phyloP scores from a whole-genome alignment of 805 yeast species.

The Komagataella phaffii region DNA sequence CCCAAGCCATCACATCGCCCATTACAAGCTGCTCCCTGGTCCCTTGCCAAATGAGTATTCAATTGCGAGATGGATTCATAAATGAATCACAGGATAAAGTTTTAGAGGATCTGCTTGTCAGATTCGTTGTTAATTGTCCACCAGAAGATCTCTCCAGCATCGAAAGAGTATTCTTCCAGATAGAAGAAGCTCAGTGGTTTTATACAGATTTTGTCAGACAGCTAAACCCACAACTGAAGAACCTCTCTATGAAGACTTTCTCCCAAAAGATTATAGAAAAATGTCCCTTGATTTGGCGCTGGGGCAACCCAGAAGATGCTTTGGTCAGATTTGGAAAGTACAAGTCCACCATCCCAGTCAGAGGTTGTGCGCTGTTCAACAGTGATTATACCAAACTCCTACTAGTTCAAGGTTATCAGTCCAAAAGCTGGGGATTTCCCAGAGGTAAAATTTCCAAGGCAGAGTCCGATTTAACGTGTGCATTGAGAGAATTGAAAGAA shows the following conservation, averaged over 20 bases:
- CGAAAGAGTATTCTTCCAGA: slow-evolving; percentile 79
- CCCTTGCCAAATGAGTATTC: slow-evolving; percentile 17
- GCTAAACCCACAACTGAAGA: slow-evolving; percentile 63
- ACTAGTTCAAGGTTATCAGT: slow-evolving; percentile 75
- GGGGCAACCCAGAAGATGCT: slow-evolving; percentile 77
- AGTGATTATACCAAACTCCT: slow-evolving; percentile 54
- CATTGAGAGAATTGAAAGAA: slow-evolving; percentile 82
- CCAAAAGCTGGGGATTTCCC: slow-evolving; percentile 86
- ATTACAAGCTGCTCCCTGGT: background rate
- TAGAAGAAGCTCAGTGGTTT: slow-evolving; percentile 98
- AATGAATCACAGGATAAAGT: slow-evolving; percentile 59
- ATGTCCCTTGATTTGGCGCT: slow-evolving; percentile 71
- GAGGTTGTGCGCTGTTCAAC: slow-evolving; percentile 88
- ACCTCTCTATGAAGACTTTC: slow-evolving; percentile 65
- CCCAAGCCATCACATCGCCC: background rate
- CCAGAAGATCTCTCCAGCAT: slow-evolving; percentile 75
- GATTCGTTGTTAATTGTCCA: slow-evolving; percentile 88
- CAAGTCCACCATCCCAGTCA: slow-evolving; percentile 83
- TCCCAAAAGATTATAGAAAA: slow-evolving; percentile 51
- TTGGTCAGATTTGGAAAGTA: slow-evolving; percentile 68
- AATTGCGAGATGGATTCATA: slow-evolving; percentile 29
- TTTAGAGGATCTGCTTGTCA: slow-evolving; percentile 73
- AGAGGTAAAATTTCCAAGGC: slow-evolving; percentile 92
- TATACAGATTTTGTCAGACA: slow-evolving; percentile 73
- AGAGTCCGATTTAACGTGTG: slow-evolving; percentile 81